Evolutionary conservation across 2,329 filamentous ascomycete genomes (phyloP), one percentile per base, ranked within the genome.

Genomic region (Zasmidium cellare): DNA sequence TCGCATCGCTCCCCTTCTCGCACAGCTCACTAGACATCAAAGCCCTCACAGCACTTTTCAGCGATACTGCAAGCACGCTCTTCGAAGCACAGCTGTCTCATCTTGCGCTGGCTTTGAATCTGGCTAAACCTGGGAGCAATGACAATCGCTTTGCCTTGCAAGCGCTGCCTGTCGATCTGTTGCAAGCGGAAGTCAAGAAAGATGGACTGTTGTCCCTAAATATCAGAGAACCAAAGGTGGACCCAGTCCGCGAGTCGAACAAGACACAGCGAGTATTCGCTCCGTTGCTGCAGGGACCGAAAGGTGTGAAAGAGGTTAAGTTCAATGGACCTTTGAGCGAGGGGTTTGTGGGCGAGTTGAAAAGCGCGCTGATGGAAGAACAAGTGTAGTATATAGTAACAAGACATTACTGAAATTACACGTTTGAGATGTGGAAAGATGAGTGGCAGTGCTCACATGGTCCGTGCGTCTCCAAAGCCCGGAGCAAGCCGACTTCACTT

Each of bases 321-420:
- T n/a, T 55, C 9, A 59, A 46, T 12, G 57, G 57, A 18, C 25
- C 25, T 2, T 22, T 59, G 14, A 53, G 53, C 44, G 53, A 53
- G 18, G 53, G 48, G 9, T 51, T 51, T 41, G 35, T 18, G 35
- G 12, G 16, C 3, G 12, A 41, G 35, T 18, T 41, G 35, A 14
- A 18, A n/a, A 14, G n/a, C 3, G 11, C 35, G 3, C 16, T 41
- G 35, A 41, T 14, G 14, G 28, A 14, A 7, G 7, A 7, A 31
- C 14, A 7, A 31, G 7, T 7, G 28, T 31, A 31, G 28, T 14
- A 31, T n/a, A n/a, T n/a, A n/a, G n/a, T n/a, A n/a, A n/a, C n/a
- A n/a, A n/a, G n/a, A n/a, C n/a, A n/a, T n/a, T n/a, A n/a, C n/a
- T n/a, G n/a, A n/a, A n/a, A n/a, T n/a, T n/a, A n/a, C n/a, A n/a